Evolutionary conservation across 2,329 filamentous ascomycete species (phyloP).

Genomic region (Beauveria bassiana): DNA sequence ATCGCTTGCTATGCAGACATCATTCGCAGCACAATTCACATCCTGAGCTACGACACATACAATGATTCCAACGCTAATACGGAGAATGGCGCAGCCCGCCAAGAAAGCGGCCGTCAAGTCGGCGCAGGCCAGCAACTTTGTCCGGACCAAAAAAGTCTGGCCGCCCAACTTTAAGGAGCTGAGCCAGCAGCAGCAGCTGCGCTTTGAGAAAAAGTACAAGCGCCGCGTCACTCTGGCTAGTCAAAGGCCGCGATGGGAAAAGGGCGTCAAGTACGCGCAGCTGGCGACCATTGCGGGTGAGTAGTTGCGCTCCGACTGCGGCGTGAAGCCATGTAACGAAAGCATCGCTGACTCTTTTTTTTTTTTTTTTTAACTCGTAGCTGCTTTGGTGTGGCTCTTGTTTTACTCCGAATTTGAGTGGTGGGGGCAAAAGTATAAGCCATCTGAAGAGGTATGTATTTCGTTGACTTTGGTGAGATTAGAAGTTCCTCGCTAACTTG

Average conservation of each 20-base stretch:
- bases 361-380: conserved; percentile 15
- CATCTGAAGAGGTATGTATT: conserved; percentile 30
- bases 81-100: conserved; percentile 26
- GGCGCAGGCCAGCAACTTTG: conserved; percentile 43
- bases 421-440: conserved; percentile 35
- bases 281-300: conserved; percentile 49
- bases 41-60: neutral
- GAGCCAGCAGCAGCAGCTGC: conserved; percentile 64
- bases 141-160: conserved; percentile 65
- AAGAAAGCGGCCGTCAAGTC: conserved; percentile 21
- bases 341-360: conserved; percentile 10
- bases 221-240: conserved; percentile 56
- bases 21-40: neutral
- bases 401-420: conserved; percentile 38
- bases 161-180: conserved; percentile 68
- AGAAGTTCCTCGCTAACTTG: neutral
- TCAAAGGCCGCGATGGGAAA: conserved; percentile 56
- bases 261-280: conserved; percentile 57
- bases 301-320: conserved; percentile 18
- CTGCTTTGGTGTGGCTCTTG: conserved; percentile 29
- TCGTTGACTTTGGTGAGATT: neutral
- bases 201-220: conserved; percentile 72
- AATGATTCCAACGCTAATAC: conserved; percentile 29
- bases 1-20: neutral
- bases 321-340: neutral